phyloP scores from a whole-genome alignment of 768 basidiomycete species.

The Hygrocybe punicea region DNA sequence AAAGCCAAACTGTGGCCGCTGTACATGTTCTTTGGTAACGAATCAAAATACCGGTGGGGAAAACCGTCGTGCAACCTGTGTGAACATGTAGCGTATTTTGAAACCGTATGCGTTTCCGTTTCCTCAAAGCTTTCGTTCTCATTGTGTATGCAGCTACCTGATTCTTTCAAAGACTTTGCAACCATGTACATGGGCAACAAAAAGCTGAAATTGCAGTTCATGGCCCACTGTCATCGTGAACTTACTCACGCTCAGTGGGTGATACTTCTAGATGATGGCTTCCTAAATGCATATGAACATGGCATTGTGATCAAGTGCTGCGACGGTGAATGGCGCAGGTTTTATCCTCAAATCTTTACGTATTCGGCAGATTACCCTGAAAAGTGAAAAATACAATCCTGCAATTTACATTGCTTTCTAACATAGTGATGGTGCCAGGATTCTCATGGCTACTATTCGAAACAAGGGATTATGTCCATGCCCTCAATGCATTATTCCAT shows the following conservation, averaged over 20 bases:
- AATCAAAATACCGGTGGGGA: conserved; percentile 35
- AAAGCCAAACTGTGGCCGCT: too few relatives aligned
- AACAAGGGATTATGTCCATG: conserved; percentile 22
- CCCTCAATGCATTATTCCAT: too few relatives aligned
- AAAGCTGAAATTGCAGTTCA: too few relatives aligned
- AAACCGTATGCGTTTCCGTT: conserved; percentile 23
- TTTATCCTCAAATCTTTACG: conserved; percentile 34
- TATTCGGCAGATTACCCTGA: conserved; percentile 38
- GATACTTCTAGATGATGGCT: conserved; percentile 17
- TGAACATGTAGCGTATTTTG: conserved; percentile 43
- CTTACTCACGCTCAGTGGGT: conserved; percentile 6
- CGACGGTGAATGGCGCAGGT: conserved; percentile 26
- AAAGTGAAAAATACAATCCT: conserved; percentile 22
- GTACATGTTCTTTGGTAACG: conserved; percentile 36
- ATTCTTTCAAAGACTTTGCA: background rate
- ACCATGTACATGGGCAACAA: conserved; percentile 20
- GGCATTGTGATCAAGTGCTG: conserved; percentile 29
- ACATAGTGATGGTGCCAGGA: conserved; percentile 20
- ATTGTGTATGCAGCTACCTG: conserved; percentile 8
- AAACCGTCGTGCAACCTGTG: conserved; percentile 28
- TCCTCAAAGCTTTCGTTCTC: background rate
- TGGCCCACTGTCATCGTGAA: conserved; percentile 3
- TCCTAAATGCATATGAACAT: conserved; percentile 23
- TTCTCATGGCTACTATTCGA: conserved; percentile 10
- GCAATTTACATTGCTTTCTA: background rate